phyloP scores from a whole-genome alignment of 2,329 filamentous ascomycete genomes.

The Lachnellula arida region DNA sequence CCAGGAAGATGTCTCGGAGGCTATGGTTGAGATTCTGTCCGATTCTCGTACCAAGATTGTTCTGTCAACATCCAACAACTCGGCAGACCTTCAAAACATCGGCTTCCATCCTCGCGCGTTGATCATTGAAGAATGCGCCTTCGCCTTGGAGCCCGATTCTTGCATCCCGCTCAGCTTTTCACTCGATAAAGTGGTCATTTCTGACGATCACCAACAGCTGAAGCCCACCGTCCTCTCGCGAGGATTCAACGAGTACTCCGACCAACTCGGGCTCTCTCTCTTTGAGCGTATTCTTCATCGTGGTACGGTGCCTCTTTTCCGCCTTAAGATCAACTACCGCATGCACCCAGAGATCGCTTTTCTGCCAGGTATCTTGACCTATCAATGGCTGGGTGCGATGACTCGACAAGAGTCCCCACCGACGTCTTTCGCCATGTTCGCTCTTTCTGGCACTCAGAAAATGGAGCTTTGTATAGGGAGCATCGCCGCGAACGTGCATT shows the following conservation, averaged over 20 bases:
- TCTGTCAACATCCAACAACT: slow-evolving; percentile 7
- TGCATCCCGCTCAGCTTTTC: neutral
- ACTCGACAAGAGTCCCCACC: too few species aligned
- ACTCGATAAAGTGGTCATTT: neutral
- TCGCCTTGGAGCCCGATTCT: neutral
- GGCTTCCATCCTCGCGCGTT: neutral
- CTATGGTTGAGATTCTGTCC: neutral
- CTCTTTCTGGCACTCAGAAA: too few species aligned
- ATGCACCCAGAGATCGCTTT: slow-evolving; percentile 11
- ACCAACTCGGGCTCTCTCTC: slow-evolving; percentile 1
- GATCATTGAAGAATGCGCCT: slow-evolving; percentile 11
- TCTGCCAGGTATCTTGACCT: slow-evolving; percentile 5
- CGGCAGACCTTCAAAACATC: neutral
- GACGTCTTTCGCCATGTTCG: too few species aligned
- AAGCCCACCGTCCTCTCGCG: neutral
- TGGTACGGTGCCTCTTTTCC: neutral
- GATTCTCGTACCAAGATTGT: slow-evolving; percentile 2
- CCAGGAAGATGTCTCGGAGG: neutral
- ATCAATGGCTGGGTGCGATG: neutral
- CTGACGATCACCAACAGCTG: slow-evolving; percentile 8
- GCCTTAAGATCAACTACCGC: slow-evolving; percentile 14
- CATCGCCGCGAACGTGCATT: too few species aligned
- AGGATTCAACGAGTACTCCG: neutral
- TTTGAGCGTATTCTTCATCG: neutral
- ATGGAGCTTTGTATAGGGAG: too few species aligned